These are phyloP conservation scores for Blastobotrys proliferans DNA, from an alignment of 1,139 yeast species.

Conservation along the genomic window DNA sequence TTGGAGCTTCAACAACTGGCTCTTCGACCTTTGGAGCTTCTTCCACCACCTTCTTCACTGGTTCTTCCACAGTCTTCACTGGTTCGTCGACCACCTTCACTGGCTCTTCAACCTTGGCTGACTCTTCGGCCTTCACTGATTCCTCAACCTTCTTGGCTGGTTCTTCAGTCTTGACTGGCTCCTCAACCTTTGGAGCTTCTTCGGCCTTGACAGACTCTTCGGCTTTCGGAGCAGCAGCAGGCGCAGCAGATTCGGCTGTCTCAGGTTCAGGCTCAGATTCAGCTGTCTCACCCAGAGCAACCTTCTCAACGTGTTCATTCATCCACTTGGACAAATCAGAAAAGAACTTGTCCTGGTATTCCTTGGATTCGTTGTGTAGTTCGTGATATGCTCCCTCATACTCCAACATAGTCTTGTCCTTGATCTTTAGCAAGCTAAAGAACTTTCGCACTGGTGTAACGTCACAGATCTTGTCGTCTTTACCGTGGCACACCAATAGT, in stretches of 20 bases:
- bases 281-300: not conserved
- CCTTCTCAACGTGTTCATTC: conserved; percentile 19
- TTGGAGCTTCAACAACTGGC: conserved; percentile 6
- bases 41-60: too few relatives aligned
- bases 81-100: not conserved
- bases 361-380: conserved; percentile 41
- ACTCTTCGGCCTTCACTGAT: too few relatives aligned
- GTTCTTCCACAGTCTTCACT: not conserved
- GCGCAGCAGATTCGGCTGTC: conserved; percentile 11
- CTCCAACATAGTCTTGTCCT: conserved; percentile 35
- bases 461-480: conserved; percentile 52
- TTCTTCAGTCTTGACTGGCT: not conserved
- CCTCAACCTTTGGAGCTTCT: conserved; percentile 6
- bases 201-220: conserved; percentile 7
- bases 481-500: conserved; percentile 53
- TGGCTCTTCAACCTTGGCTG: conserved; percentile 4
- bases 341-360: conserved; percentile 36
- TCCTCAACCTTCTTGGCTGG: conserved; percentile 1
- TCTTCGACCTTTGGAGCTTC: not conserved
- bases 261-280: conserved; percentile 1
- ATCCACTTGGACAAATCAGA: conserved; percentile 43
- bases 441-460: conserved; percentile 51
- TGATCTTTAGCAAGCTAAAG: conserved; percentile 35
- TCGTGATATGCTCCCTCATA: conserved; percentile 38
- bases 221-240: conserved; percentile 11